Percentiles rank a stretch among this genome's conserved stretches.
phyloP scores from a whole-genome alignment of 345 rosid genomes.

The Populus ilicifolia region DNA sequence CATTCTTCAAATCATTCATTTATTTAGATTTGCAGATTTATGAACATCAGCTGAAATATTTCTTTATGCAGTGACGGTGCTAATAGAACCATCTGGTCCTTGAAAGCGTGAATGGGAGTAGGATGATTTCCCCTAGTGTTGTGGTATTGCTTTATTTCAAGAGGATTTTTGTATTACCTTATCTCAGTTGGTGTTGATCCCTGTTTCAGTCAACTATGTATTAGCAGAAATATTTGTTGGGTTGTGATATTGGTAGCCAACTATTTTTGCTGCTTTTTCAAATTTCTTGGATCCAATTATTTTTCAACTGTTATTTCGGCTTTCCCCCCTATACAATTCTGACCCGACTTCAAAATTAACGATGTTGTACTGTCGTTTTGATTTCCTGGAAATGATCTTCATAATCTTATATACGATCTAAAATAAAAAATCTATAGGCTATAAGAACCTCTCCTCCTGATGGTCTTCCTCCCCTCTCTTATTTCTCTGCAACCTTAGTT shows the following conservation, averaged over 20 bases:
- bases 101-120: slow-evolving; percentile 3
- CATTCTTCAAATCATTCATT: not conserved
- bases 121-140: slow-evolving; percentile 10
- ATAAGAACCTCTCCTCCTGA: no score
- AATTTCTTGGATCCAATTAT: not conserved
- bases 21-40: not conserved
- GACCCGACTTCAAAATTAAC: no score
- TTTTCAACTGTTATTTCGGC: not conserved
- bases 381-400: no score
- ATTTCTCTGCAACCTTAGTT: not conserved
- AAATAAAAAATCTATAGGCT: no score
- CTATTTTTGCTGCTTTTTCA: slow-evolving; percentile 3
- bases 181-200: slow-evolving; percentile 3
- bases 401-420: no score
- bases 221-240: slow-evolving; percentile 10
- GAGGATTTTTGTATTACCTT: slow-evolving; percentile 10
- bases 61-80: slow-evolving; percentile 10
- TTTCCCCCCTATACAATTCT: no score
- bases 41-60: not conserved
- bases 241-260: not conserved
- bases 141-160: slow-evolving; percentile 1
- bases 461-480: not conserved
- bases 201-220: not conserved
- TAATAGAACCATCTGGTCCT: not conserved
- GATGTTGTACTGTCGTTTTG: no score